Percentiles rank a stretch among this genome's conserved stretches.
Conservation (phyloP, 164 flowering plant genomes). For the Piper longum region DNA sequence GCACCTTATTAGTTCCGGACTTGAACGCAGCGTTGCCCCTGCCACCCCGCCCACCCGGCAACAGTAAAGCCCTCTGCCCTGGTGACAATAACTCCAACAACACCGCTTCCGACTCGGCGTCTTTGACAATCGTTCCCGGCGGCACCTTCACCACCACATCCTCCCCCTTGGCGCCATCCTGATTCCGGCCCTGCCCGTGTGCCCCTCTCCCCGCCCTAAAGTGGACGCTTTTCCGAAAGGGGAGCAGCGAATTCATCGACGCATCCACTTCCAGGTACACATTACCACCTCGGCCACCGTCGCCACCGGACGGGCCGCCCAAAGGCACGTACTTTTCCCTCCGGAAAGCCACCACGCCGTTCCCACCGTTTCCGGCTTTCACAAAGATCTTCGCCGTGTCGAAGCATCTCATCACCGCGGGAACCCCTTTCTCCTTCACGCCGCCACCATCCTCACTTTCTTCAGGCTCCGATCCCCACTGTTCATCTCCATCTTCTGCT, state of each 20-base stretch:
- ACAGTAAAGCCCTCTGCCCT: conserved; percentile 68
- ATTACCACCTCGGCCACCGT: conserved; percentile 91
- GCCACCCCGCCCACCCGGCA: conserved; percentile 96
- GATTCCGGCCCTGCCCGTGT: conserved; percentile 72
- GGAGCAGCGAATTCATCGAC: conserved; percentile 81
- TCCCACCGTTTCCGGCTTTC: conserved; percentile 89
- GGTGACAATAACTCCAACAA: conserved; percentile 71
- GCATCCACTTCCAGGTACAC: conserved; percentile 81
- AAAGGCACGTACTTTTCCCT: conserved; percentile 85
- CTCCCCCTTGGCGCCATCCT: conserved; percentile 80
- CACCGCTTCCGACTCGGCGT: conserved; percentile 32
- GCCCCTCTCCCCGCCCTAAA: conserved; percentile 79
- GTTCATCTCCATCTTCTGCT: conserved; percentile 8
- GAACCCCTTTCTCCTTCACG: conserved; percentile 84
- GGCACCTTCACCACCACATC: conserved; percentile 84
- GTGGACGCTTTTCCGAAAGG: conserved; percentile 70
- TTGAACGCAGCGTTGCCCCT: conserved; percentile 92
- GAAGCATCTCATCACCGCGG: conserved; percentile 96
- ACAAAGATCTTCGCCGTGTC: conserved; percentile 76
- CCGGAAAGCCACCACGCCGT: conserved; percentile 89
- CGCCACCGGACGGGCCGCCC: conserved; percentile 97
- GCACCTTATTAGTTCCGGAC: conserved; percentile 74
- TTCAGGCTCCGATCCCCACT: neutral
- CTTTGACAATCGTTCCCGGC: conserved; percentile 84
- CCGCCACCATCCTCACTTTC: conserved; percentile 8